Percentiles rank a stretch among this genome's conserved stretches.
Conservation (phyloP, 495 filamentous ascomycete genomes). For the Neurospora africana region DNA sequence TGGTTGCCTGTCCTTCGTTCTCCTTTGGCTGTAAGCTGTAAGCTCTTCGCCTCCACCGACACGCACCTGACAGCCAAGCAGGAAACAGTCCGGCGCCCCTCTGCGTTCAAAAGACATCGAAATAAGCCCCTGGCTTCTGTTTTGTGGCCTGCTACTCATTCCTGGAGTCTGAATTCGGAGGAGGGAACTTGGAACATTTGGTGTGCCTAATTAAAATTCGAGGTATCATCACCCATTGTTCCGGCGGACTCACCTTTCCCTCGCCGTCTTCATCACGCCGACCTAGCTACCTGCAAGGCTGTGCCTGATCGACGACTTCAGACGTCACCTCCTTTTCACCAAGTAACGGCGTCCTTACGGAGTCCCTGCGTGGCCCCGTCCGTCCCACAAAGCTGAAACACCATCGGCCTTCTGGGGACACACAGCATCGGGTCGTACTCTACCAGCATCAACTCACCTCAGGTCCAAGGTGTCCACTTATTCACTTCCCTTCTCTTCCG, state of each 20-base stretch:
- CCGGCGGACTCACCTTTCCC: neutral
- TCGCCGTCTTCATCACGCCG: neutral
- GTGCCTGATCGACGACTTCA: slow-evolving; percentile 28
- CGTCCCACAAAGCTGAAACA: slow-evolving; percentile 28
- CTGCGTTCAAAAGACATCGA: neutral
- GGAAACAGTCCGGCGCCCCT: neutral
- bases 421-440: slow-evolving; percentile 14
- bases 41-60: neutral
- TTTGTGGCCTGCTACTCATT: neutral
- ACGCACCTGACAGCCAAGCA: neutral
- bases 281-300: slow-evolving; percentile 7
- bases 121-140: neutral
- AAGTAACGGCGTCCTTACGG: slow-evolving; percentile 6
- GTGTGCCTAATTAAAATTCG: slow-evolving; percentile 8
- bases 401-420: slow-evolving; percentile 6
- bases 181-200: neutral
- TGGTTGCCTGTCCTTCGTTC: slow-evolving; percentile 2
- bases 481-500: slow-evolving; percentile 2
- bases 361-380: slow-evolving; percentile 1
- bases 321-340: slow-evolving; percentile 12
- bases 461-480: slow-evolving; percentile 3
- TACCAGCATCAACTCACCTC: slow-evolving; percentile 2
- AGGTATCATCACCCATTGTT: slow-evolving; percentile 1
- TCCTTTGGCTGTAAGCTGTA: neutral
- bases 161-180: neutral